Percentiles rank a stretch among this genome's conserved stretches.
Conservation (phyloP, 441 rosid species). For the Syzygium syzygioides region DNA sequence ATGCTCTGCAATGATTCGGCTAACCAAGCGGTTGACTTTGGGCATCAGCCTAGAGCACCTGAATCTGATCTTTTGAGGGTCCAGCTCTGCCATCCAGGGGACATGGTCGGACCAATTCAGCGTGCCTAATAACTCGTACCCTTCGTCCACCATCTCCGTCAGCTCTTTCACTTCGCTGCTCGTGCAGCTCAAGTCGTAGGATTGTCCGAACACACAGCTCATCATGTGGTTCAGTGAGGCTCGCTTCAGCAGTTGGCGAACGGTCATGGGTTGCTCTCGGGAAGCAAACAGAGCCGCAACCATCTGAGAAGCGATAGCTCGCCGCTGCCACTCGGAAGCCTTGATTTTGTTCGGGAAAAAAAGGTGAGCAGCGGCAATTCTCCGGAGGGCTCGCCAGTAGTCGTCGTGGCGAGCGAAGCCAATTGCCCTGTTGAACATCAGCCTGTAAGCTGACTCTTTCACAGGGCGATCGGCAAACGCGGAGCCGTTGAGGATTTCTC, state of each 20-base stretch:
- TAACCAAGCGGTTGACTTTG: conserved; percentile 50
- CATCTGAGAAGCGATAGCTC: background rate
- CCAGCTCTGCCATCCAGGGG: conserved; percentile 60
- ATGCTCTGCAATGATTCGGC: conserved; percentile 46
- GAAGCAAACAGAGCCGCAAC: background rate
- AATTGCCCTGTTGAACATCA: background rate
- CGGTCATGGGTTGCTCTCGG: conserved; percentile 6
- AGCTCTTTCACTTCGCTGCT: conserved; percentile 43
- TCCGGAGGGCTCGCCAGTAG: background rate
- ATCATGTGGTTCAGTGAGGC: conserved; percentile 84
- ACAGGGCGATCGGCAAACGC: background rate
- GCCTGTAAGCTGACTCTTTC: background rate
- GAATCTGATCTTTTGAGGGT: conserved; percentile 62
- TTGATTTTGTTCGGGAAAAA: background rate
- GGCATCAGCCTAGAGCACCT: conserved; percentile 76
- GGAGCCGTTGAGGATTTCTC: background rate
- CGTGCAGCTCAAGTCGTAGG: conserved; percentile 34
- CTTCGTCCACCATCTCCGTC: conserved; percentile 62
- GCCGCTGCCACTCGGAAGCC: background rate
- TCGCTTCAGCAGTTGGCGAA: conserved; percentile 53
- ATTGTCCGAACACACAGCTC: conserved; percentile 66
- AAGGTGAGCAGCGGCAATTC: background rate
- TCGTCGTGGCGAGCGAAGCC: background rate
- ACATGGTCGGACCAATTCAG: conserved; percentile 84
- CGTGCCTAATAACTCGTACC: conserved; percentile 68